These are phyloP conservation scores for Erodium texanum DNA, from an alignment of 441 rosid species.

Conservation along the genomic window DNA sequence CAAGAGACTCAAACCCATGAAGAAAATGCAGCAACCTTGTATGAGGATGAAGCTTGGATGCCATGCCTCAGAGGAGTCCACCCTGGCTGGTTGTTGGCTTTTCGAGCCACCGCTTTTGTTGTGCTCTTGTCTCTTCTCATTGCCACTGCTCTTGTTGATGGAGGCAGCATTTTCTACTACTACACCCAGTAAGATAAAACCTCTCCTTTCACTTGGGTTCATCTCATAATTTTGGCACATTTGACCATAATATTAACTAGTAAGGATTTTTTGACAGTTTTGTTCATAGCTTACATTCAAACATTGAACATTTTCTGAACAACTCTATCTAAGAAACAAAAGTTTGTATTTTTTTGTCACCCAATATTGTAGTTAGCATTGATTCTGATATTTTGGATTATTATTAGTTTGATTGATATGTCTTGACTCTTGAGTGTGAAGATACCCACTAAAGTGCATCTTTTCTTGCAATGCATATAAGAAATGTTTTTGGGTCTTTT, in stretches of 20 bases:
- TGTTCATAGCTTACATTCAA: not conserved
- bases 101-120: conserved; percentile 51
- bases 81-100: conserved; percentile 88
- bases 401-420: too few relatives aligned
- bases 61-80: conserved; percentile 73
- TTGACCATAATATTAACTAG: not conserved
- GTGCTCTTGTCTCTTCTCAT: conserved; percentile 50
- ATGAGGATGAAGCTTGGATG: conserved; percentile 76
- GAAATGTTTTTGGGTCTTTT: not conserved
- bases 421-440: too few relatives aligned
- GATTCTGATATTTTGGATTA: too few relatives aligned
- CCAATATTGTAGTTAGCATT: too few relatives aligned
- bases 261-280: conserved; percentile 18
- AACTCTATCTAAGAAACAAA: too few relatives aligned
- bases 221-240: not conserved
- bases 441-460: too few relatives aligned
- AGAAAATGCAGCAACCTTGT: conserved; percentile 42
- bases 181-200: conserved; percentile 55
- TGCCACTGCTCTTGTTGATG: conserved; percentile 44
- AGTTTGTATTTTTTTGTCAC: not conserved
- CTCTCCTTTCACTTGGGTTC: not conserved
- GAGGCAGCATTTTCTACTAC: conserved; percentile 68
- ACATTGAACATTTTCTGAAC: not conserved
- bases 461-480: too few relatives aligned
- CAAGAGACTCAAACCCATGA: conserved; percentile 25